These are phyloP conservation scores for Dryas drummondii DNA, from an alignment of 306 rosid species.

Conservation along the genomic window DNA sequence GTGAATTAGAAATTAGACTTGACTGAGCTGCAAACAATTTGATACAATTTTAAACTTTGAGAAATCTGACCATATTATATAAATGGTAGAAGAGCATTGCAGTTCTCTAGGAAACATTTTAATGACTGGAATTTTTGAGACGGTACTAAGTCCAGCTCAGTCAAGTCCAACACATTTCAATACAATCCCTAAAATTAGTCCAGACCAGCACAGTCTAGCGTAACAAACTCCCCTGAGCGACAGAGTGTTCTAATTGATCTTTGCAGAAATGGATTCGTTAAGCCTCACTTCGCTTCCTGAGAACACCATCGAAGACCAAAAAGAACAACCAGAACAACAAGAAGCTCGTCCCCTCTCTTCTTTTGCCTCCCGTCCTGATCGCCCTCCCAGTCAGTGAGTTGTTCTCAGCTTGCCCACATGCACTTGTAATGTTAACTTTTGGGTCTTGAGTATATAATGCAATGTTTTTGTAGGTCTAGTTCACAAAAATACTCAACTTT, in stretches of 20 bases:
- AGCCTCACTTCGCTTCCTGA: conserved; percentile 65
- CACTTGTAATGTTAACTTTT: neutral
- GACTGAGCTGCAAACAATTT: neutral
- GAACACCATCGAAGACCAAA: conserved; percentile 37
- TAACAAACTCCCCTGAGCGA: neutral
- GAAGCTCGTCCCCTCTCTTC: conserved; percentile 39
- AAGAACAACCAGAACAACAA: conserved; percentile 29
- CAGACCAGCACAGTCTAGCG: too few species aligned
- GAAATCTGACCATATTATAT: neutral
- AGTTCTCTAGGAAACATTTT: neutral
- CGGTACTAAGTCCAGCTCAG: too few species aligned
- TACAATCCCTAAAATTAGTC: too few species aligned
- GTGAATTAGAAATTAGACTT: neutral
- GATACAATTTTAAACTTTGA: neutral
- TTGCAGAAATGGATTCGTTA: conserved; percentile 42
- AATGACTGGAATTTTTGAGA: neutral
- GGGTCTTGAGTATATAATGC: neutral
- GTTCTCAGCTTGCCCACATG: conserved; percentile 4
- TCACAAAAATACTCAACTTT: conserved; percentile 59
- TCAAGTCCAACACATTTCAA: too few species aligned
- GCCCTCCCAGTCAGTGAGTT: conserved; percentile 70
- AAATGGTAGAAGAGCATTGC: conserved; percentile 5
- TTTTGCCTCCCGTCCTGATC: conserved; percentile 70
- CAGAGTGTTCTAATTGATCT: neutral
- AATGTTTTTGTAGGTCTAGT: conserved; percentile 42